Conservation (phyloP, 345 rosid genomes). For the Pistacia atlantica region DNA sequence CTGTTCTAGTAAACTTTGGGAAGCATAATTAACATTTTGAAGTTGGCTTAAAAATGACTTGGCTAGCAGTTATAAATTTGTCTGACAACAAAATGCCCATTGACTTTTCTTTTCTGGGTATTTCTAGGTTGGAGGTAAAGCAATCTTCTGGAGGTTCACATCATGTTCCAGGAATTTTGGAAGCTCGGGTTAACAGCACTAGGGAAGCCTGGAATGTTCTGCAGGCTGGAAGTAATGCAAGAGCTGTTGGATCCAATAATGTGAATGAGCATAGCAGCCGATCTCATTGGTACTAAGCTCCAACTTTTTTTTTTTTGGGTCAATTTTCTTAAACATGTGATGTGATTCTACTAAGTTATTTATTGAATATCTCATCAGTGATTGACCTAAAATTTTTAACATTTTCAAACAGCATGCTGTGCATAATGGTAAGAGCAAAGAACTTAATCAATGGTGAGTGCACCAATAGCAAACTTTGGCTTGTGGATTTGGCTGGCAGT, state of each 20-base stretch:
- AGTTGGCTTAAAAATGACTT: conserved; percentile 1
- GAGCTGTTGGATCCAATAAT: conserved; percentile 95
- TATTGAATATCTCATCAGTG: neutral
- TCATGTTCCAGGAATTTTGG: conserved; percentile 86
- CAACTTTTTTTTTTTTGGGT: neutral
- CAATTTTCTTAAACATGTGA: neutral
- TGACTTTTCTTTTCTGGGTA: conserved; percentile 5
- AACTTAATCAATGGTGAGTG: conserved; percentile 82
- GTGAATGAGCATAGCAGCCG: conserved; percentile 98
- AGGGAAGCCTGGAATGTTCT: conserved; percentile 88
- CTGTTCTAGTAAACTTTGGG: neutral
- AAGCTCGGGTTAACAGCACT: conserved; percentile 74
- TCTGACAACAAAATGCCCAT: conserved; percentile 4
- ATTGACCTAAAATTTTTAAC: neutral
- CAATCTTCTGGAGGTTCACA: conserved; percentile 84
- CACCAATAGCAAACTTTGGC: conserved; percentile 99
- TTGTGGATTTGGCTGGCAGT: conserved; percentile 96
- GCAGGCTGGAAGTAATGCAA: conserved; percentile 89
- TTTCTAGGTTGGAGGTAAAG: conserved; percentile 82
- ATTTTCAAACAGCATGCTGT: conserved; percentile 75
- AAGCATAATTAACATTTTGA: neutral
- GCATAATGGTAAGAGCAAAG: conserved; percentile 83
- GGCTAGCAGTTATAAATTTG: neutral
- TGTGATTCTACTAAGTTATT: neutral
- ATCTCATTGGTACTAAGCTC: conserved; percentile 78